Conservation (phyloP, 108 stramenopile species). For the Nitzschia palea region DNA sequence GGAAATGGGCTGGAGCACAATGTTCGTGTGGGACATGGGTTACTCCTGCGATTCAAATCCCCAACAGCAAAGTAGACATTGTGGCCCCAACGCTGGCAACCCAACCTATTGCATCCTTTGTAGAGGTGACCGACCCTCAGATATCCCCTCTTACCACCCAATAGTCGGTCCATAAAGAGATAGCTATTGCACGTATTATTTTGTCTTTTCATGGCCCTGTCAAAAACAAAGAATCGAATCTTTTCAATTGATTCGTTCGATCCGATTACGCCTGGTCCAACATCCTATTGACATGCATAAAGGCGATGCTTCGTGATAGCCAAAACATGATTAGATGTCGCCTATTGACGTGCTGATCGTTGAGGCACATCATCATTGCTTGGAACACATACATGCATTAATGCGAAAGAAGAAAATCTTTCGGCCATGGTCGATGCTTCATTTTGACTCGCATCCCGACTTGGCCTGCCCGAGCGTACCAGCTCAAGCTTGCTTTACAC, state of each 20-base stretch:
- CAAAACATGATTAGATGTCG: neutral
- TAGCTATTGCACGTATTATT: too few relatives aligned
- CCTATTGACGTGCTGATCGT: constrained; percentile 48
- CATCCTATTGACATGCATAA: too few relatives aligned
- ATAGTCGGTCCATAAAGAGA: too few relatives aligned
- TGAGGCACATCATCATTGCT: constrained; percentile 59
- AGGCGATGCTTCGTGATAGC: too few relatives aligned
- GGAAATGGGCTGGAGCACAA: constrained; percentile 84
- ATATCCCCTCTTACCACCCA: too few relatives aligned
- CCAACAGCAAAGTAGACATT: constrained; percentile 68
- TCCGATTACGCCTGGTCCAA: too few relatives aligned
- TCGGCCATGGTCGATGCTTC: constrained; percentile 50
- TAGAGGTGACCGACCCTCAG: neutral
- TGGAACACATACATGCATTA: constrained; percentile 57
- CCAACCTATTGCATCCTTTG: neutral
- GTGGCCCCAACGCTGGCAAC: constrained; percentile 17
- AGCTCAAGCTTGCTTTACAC: constrained; percentile 45
- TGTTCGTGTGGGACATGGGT: constrained; percentile 87
- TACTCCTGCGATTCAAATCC: constrained; percentile 80
- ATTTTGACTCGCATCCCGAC: constrained; percentile 71
- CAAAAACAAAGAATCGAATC: too few relatives aligned
- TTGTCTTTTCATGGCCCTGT: too few relatives aligned
- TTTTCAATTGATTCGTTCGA: too few relatives aligned
- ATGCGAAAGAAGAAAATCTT: constrained; percentile 44
- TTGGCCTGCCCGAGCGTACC: constrained; percentile 54